Conservation (phyloP, 352 stramenopile species). For the Globisporangium apiculatum region DNA sequence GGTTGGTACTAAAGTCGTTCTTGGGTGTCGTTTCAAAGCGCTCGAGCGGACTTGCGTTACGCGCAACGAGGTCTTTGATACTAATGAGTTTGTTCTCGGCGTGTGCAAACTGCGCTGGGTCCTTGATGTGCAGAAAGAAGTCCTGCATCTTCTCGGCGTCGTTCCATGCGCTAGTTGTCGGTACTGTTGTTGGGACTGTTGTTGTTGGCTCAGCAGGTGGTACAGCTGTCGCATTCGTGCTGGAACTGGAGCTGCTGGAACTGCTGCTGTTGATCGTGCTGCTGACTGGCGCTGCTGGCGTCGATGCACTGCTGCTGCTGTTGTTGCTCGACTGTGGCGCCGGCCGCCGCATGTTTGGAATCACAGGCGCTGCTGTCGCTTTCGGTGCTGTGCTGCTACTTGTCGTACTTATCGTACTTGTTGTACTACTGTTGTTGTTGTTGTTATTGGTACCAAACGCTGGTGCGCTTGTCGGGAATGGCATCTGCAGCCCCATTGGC, state of each 20-base stretch:
- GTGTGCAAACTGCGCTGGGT: conserved; percentile 24
- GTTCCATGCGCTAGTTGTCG: conserved; percentile 20
- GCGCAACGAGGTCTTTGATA: conserved; percentile 38
- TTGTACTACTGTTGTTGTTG: too few relatives aligned
- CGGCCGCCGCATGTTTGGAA: conserved; percentile 12
- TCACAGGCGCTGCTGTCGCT: neutral
- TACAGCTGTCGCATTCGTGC: neutral
- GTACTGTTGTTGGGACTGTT: conserved; percentile 4
- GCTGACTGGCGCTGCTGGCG: conserved; percentile 10
- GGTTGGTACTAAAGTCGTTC: conserved; percentile 1
- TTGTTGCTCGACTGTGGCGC: neutral
- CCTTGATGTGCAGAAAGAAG: conserved; percentile 45
- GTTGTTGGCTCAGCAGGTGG: conserved; percentile 5
- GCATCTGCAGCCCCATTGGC: conserved; percentile 15
- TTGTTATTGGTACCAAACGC: neutral
- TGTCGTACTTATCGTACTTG: conserved; percentile 1
- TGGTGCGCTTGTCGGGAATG: conserved; percentile 6
- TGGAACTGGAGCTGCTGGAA: conserved; percentile 3
- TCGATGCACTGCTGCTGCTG: conserved; percentile 13
- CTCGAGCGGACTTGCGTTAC: conserved; percentile 17
- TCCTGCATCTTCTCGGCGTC: conserved; percentile 49
- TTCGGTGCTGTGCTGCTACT: neutral
- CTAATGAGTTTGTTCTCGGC: conserved; percentile 47
- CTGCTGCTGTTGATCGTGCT: conserved; percentile 3
- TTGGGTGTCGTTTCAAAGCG: conserved; percentile 4